Evolutionary conservation across 345 rosid species (phyloP).

Genomic region (Salix dunnii): DNA sequence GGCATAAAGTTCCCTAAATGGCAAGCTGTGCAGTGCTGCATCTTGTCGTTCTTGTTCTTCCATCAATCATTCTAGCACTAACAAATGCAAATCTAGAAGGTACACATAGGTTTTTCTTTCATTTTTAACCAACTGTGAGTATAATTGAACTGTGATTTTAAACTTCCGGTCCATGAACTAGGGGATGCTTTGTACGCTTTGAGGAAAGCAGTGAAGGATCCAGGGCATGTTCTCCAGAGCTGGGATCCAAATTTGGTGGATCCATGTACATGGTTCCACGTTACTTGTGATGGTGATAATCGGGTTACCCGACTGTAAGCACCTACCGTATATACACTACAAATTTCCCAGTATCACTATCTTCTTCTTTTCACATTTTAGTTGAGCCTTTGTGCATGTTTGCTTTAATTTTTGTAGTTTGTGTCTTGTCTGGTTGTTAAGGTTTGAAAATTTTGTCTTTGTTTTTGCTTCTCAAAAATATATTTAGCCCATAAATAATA

Average conservation of each 20-base stretch:
- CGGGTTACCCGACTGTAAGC: slow-evolving; percentile 67
- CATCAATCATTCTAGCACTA: slow-evolving; percentile 17
- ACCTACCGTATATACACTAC: neutral
- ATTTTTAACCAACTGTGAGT: neutral
- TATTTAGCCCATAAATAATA: neutral
- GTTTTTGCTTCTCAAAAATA: neutral
- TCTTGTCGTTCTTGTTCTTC: slow-evolving; percentile 23
- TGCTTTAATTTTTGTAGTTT: neutral
- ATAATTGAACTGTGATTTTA: neutral
- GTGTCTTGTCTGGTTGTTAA: neutral
- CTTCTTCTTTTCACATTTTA: neutral
- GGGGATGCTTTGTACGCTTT: slow-evolving; percentile 67
- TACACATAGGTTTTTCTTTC: neutral
- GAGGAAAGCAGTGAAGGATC: slow-evolving; percentile 64
- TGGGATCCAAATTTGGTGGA: slow-evolving; percentile 79
- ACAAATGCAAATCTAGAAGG: slow-evolving; percentile 54
- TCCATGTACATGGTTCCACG: slow-evolving; percentile 83
- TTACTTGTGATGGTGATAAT: slow-evolving; percentile 55
- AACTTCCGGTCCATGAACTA: slow-evolving; percentile 19
- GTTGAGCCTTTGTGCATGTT: neutral
- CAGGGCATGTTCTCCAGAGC: slow-evolving; percentile 59
- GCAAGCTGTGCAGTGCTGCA: slow-evolving; percentile 23
- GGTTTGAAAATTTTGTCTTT: neutral
- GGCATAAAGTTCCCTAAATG: slow-evolving; percentile 19
- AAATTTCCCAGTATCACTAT: neutral